Conservation (phyloP, 163 green algal species). For the Picocystis sp. region DNA sequence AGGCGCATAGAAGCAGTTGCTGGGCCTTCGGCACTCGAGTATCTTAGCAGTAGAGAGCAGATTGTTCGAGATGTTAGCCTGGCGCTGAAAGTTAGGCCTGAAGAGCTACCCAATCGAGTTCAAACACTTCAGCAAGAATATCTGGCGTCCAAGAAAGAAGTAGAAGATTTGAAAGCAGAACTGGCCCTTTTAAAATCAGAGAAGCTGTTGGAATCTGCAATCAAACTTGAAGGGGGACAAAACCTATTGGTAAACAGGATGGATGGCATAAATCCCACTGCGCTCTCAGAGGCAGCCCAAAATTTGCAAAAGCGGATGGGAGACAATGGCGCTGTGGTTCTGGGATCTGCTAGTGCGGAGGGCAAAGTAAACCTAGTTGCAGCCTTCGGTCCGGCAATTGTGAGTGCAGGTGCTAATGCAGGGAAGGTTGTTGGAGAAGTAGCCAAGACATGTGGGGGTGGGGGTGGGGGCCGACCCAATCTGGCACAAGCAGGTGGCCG, state of each 20-base stretch:
- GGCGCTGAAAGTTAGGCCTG: slow-evolving; percentile 43
- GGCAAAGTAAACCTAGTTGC: slow-evolving; percentile 62
- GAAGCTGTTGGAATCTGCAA: slow-evolving; percentile 13
- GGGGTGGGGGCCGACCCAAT: slow-evolving; percentile 64
- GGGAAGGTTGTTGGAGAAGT: slow-evolving; percentile 65
- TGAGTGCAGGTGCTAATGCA: slow-evolving; percentile 46
- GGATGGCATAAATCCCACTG: slow-evolving; percentile 50
- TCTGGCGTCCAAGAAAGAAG: slow-evolving; percentile 36
- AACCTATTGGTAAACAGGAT: slow-evolving; percentile 50
- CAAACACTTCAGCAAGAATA: slow-evolving; percentile 45
- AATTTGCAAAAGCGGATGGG: slow-evolving; percentile 41
- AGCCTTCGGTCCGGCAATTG: slow-evolving; percentile 31
- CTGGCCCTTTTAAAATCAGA: slow-evolving; percentile 55
- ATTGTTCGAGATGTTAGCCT: slow-evolving; percentile 33
- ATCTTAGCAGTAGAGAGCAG: slow-evolving; percentile 44
- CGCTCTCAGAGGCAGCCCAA: slow-evolving; percentile 51
- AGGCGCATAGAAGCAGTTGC: slow-evolving; percentile 71
- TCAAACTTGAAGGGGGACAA: not conserved
- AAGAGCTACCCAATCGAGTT: slow-evolving; percentile 50
- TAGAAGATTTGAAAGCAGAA: slow-evolving; percentile 37
- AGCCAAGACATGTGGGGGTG: slow-evolving; percentile 72
- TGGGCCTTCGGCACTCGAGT: slow-evolving; percentile 51
- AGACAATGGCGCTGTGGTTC: slow-evolving; percentile 52
- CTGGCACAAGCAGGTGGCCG: slow-evolving; percentile 73
- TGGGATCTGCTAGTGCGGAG: slow-evolving; percentile 28